Percentiles rank a stretch among this genome's conserved stretches.
Conservation (phyloP, 2,329 filamentous ascomycete genomes). For the Stromatinia cepivora region DNA sequence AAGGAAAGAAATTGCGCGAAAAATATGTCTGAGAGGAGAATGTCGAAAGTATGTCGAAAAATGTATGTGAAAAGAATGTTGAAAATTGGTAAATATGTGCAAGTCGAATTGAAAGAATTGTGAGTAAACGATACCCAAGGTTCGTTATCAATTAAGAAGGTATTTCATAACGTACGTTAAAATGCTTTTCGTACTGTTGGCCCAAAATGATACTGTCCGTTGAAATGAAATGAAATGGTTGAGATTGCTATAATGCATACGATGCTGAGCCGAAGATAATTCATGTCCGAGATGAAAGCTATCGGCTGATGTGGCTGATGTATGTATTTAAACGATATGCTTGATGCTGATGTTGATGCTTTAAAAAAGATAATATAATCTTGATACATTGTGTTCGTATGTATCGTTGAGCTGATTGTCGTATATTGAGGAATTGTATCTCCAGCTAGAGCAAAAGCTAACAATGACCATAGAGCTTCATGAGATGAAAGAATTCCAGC, state of each 20-base stretch:
- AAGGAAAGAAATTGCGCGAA: neutral
- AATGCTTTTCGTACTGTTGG: neutral
- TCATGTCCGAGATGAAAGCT: neutral
- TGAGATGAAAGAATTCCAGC: slow-evolving; percentile 30
- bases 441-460: neutral
- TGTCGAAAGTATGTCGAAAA: neutral
- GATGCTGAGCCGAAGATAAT: neutral
- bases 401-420: neutral
- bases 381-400: too few relatives aligned
- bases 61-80: neutral
- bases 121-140: slow-evolving; percentile 2
- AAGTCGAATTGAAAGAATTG: neutral
- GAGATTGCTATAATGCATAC: neutral
- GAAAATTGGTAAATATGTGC: slow-evolving; percentile 3
- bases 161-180: neutral
- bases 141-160: neutral
- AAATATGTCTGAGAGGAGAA: neutral
- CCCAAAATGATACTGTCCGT: neutral
- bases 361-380: neutral
- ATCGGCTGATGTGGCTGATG: neutral
- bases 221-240: slow-evolving; percentile 3
- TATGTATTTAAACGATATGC: neutral
- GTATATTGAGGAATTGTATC: neutral
- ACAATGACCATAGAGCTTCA: neutral
- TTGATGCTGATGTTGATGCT: neutral